Evolutionary conservation across 2,329 filamentous ascomycete genomes (phyloP), one percentile per base, ranked within the genome.

Genomic region (Aspergillus sp.): DNA sequence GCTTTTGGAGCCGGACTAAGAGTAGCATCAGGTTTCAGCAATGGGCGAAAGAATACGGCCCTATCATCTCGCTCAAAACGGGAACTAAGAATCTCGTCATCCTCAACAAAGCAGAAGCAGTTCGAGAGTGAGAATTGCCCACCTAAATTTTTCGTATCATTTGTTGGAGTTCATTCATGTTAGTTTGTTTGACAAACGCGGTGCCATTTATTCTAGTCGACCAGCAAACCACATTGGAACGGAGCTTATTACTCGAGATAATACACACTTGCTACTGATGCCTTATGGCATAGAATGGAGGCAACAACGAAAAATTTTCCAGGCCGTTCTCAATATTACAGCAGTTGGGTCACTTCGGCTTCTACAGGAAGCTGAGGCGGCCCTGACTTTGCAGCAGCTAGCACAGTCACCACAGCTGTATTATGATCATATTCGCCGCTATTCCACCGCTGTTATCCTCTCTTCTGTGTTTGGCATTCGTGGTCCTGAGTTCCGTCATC

Each of bases 221-320:
- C 73, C 74, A 0, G 52, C 58, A 0, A 69, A 63, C 1, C 69
- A 72, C 48, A 67, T 76, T 8, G 60, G 64, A 2, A 57, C 71
- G 35, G 53, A 75, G 27, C n/a, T 7, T 4, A 73, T 76, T 43
- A 69, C 69, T 3, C 61, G 64, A 1, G 73, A 73, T 2, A 66
- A 75, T 50, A 19, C 19, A 19, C 73, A 77, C 52, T 57, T 75
- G 2, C 60, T 75, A 2, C 53, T 71, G n/a, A 74, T 75, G 69
- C 58, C 72, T 35, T 73, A 75, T 44, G 68, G 70, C 0, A 58
- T 65, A 10, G 61, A 57, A n/a, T 77, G 74, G 75, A 62, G 72
- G 4, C 60, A 53, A 4, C 64, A 67, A 29, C 64, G 75, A n/a
- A 73, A 70, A 49, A 51, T 74, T 2, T 53, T 74, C 7, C 70